phyloP scores from a whole-genome alignment of 371 early-diverging fungal genomes.

The Mortierella sp. region DNA sequence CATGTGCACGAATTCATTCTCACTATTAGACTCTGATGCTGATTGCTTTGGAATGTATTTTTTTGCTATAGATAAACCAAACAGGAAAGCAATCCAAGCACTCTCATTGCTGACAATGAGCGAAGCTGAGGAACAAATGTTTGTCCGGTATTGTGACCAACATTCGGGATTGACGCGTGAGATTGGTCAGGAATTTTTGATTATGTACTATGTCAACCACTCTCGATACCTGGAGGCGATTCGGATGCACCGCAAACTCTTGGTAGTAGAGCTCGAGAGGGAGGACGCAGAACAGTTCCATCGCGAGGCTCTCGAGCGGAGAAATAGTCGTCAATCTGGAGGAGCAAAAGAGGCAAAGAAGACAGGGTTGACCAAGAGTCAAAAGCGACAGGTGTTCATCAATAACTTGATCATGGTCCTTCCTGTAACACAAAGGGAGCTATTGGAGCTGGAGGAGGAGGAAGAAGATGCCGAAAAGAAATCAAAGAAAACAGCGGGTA shows the following conservation, averaged over 20 bases:
- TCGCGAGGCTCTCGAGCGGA: slow-evolving; percentile 34
- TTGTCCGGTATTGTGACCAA: slow-evolving; percentile 27
- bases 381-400: slow-evolving; percentile 48
- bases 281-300: slow-evolving; percentile 37
- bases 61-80: slow-evolving; percentile 36
- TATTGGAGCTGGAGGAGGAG: slow-evolving; percentile 33
- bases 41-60: not conserved
- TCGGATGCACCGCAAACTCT: slow-evolving; percentile 42
- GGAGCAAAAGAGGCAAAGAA: not conserved
- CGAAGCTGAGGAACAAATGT: slow-evolving; percentile 32
- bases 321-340: slow-evolving; percentile 24
- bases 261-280: slow-evolving; percentile 27
- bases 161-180: slow-evolving; percentile 37
- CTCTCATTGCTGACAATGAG: slow-evolving; percentile 36
- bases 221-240: slow-evolving; percentile 52
- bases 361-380: slow-evolving; percentile 33
- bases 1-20: not conserved
- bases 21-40: not conserved
- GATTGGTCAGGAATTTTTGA: slow-evolving; percentile 45
- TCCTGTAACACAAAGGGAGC: slow-evolving; percentile 29
- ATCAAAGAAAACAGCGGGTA: not conserved
- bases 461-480: slow-evolving; percentile 9
- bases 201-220: slow-evolving; percentile 53
- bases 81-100: slow-evolving; percentile 37
- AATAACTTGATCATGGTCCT: slow-evolving; percentile 33